Percentiles rank a stretch among this genome's conserved stretches.
phyloP scores from a whole-genome alignment of 305 asterid species.

The Lippia alba region DNA sequence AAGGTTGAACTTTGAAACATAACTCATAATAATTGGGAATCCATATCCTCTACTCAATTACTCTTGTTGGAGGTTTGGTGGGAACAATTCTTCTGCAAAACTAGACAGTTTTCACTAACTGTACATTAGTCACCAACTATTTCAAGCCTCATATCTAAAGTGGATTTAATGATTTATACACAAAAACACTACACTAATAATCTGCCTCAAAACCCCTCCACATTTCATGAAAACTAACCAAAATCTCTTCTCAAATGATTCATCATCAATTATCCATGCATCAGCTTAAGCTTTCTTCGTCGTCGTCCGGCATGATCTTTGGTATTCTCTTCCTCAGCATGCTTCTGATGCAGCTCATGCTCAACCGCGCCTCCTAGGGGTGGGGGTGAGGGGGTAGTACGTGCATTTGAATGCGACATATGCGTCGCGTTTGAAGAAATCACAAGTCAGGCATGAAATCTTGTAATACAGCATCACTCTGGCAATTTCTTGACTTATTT shows the following conservation, averaged over 20 bases:
- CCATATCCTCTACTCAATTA: too few species aligned
- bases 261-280: too few species aligned
- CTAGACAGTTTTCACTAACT: neutral
- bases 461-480: slow-evolving; percentile 47
- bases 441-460: slow-evolving; percentile 22
- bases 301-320: neutral
- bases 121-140: too few species aligned
- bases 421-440: neutral
- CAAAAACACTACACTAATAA: neutral
- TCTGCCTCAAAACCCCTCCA: neutral
- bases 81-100: neutral
- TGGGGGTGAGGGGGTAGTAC: neutral
- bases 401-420: neutral
- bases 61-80: too few species aligned
- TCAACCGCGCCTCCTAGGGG: neutral
- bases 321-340: neutral
- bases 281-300: too few species aligned
- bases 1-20: too few species aligned
- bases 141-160: too few species aligned
- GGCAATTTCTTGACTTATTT: slow-evolving; percentile 41
- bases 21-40: too few species aligned
- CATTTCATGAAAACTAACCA: neutral
- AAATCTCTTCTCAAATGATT: neutral
- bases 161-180: too few species aligned
- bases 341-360: neutral